Conservation (phyloP, 2,329 filamentous ascomycete species). For the Colletotrichum noveboracense region DNA sequence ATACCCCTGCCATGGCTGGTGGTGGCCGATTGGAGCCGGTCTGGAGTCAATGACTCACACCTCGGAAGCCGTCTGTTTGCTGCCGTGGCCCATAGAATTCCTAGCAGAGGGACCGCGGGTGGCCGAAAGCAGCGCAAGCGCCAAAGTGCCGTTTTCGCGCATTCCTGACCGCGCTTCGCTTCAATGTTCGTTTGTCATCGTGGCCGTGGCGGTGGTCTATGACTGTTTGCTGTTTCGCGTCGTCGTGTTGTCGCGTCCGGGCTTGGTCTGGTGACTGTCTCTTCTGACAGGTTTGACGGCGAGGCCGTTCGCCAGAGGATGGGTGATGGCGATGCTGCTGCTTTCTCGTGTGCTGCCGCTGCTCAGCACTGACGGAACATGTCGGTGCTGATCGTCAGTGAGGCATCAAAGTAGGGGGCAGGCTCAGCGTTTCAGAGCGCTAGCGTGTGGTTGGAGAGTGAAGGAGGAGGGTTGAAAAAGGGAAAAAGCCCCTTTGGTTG, state of each 20-base stretch:
- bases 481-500: not conserved
- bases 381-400: constrained; percentile 17
- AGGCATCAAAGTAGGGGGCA: constrained; percentile 23
- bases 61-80: constrained; percentile 18
- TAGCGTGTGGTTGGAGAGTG: constrained; percentile 14
- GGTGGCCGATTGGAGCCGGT: constrained; percentile 11
- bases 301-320: not conserved
- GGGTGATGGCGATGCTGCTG: not conserved
- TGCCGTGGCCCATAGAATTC: constrained; percentile 16
- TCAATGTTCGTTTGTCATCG: not conserved
- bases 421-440: constrained; percentile 24
- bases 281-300: constrained; percentile 16
- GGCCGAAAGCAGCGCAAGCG: constrained; percentile 18
- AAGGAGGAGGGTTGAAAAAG: not conserved
- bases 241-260: constrained; percentile 11
- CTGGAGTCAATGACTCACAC: constrained; percentile 24
- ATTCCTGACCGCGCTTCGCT: not conserved
- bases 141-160: constrained; percentile 14
- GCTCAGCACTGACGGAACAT: constrained; percentile 10
- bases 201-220: not conserved
- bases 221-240: constrained; percentile 6
- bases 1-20: not conserved
- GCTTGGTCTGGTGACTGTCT: constrained; percentile 14
- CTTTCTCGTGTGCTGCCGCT: not conserved
- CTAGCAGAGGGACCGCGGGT: constrained; percentile 2